Percentiles rank a stretch among this genome's conserved stretches.
Evolutionary conservation across 345 rosid genomes (phyloP).

Genomic region (Geranium rotundifolium): DNA sequence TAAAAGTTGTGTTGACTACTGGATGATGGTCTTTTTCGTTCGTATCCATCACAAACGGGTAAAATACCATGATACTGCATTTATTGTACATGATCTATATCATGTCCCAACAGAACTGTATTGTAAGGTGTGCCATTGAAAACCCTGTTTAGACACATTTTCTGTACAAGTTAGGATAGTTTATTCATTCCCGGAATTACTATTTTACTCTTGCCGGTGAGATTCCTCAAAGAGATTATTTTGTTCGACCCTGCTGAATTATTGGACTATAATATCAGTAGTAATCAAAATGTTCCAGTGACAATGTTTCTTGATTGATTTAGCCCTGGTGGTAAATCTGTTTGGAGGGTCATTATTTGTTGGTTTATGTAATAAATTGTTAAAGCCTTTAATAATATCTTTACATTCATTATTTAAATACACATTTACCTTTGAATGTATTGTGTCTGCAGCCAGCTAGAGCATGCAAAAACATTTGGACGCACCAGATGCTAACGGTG

Average conservation of each 20-base stretch:
- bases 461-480: not conserved
- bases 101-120: not conserved
- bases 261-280: not conserved
- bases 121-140: not conserved
- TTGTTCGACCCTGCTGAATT: not conserved
- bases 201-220: not conserved
- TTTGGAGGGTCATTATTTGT: not conserved
- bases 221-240: not conserved
- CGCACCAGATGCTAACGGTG: not conserved
- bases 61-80: not conserved
- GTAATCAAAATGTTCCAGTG: not conserved
- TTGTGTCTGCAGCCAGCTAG: not conserved
- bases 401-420: not conserved
- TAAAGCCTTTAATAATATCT: not conserved
- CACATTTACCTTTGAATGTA: not conserved
- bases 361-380: too few relatives aligned
- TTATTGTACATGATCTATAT: not conserved
- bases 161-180: too few relatives aligned
- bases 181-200: too few relatives aligned
- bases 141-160: not conserved
- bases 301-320: not conserved
- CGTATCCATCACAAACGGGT: not conserved
- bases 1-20: not conserved
- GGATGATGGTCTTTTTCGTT: not conserved
- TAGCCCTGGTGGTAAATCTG: too few relatives aligned